Evolutionary conservation across 2,329 filamentous ascomycete genomes (phyloP), one percentile per base, ranked within the genome.

Genomic region (Claviceps sp.): DNA sequence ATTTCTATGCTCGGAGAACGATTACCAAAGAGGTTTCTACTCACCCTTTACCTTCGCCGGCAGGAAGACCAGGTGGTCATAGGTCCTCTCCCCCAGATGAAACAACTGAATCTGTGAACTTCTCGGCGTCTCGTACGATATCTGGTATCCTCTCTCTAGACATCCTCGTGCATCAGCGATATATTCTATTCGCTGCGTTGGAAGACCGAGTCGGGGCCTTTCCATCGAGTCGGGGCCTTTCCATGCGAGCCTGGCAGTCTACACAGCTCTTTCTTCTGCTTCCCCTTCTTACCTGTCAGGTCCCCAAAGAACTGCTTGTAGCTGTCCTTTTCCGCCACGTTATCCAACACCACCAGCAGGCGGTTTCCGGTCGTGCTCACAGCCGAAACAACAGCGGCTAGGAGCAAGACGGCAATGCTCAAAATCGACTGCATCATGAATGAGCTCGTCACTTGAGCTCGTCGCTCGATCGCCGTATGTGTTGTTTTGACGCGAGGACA

Each of bases 31-130:
- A 26, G 14, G 42, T 10, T 8, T 14, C n/a, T 14, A 38, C 53
- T 45, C 38, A 89, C 86, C 90, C 79, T 98, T 98, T 37, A 87
- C 81, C 70, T 91, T 95, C 55, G 84, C 82, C 50, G 93, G 93
- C 57, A 97, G 81, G 60, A 98, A 77, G 57, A 97, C 70, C 58
- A 97, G 73, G 70, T 98, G 91, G 71, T 97, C 91, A 70, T 90
- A 97, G 57, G 80, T 82, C 67, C 86, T 82, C 72, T 93, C 88
- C 65, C 91, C 93, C 57, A 93, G 82, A 64, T 81, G 76, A 73
- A 96, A 95, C 58, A 98, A 76, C 50, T 80, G 77, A 61, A 97
- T 72, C 49, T 76, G 74, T 50, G 89, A 81, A 66, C 81, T 86
- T 72, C 93, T 93, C 55, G 89, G 87, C 7, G 89, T 89, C 67